These are phyloP conservation scores for Patellaria atrata DNA, from an alignment of 495 filamentous ascomycete genomes.

Conservation along the genomic window DNA sequence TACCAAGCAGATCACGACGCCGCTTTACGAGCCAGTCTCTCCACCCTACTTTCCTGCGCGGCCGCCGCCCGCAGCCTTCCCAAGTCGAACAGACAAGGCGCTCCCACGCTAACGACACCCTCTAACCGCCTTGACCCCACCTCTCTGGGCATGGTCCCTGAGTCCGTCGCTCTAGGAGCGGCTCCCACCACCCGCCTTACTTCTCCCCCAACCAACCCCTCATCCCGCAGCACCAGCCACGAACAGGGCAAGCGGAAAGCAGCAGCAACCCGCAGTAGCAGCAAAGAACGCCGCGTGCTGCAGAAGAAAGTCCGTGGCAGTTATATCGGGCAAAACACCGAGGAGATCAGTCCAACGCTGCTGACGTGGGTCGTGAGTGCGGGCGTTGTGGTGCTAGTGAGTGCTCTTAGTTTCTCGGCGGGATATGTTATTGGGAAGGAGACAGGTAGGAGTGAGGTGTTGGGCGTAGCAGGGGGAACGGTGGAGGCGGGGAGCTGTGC, in stretches of 20 bases:
- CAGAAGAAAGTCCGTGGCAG: conserved; percentile 20
- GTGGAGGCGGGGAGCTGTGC: conserved; percentile 25
- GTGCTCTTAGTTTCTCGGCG: conserved; percentile 83
- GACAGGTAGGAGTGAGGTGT: conserved; percentile 54
- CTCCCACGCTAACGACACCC: neutral
- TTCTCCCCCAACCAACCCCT: conserved; percentile 10
- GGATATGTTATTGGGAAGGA: conserved; percentile 82
- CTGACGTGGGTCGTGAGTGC: conserved; percentile 87
- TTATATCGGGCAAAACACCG: conserved; percentile 11
- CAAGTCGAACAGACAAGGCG: conserved; percentile 36
- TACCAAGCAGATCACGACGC: conserved; percentile 83
- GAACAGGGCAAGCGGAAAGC: conserved; percentile 24
- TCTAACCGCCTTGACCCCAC: conserved; percentile 34
- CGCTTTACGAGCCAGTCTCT: conserved; percentile 78
- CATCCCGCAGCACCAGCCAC: conserved; percentile 10
- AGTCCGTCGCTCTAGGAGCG: conserved; percentile 53
- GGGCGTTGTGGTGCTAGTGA: conserved; percentile 81
- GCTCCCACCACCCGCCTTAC: conserved; percentile 16
- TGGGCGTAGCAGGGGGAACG: conserved; percentile 21
- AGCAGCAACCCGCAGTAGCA: conserved; percentile 8
- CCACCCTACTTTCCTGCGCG: conserved; percentile 85
- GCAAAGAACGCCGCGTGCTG: conserved; percentile 15
- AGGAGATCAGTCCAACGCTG: conserved; percentile 52
- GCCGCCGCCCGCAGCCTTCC: conserved; percentile 73
- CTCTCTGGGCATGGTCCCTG: conserved; percentile 54